Evolutionary conservation across 208 protist genomes (phyloP), one percentile per base, ranked within the genome.

Genomic region (Trypanosoma congolense): DNA sequence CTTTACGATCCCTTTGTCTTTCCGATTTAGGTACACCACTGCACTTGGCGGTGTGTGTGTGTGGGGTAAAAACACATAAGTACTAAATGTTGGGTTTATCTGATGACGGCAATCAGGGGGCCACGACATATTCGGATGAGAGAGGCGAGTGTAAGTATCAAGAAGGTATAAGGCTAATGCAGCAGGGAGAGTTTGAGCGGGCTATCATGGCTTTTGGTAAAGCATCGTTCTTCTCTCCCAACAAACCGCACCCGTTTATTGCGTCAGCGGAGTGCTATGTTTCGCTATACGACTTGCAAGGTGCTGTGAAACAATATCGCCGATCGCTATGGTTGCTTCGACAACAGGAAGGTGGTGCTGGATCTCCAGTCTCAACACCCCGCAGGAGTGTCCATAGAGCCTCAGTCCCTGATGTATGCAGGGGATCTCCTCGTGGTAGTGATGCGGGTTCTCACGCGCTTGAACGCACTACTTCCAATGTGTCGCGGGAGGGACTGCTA

Each of bases 181-280:
- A 70, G 44, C 25, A 31, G 0, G 84, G 84, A 1, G 29, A 69
- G n/a, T 61, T 89, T 4, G 38, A 63, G 18, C 58, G 75, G 26
- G 83, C 83, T 5, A 83, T 90, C 33, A 72, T 89, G 30, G 40
- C 61, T 16, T 84, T 95, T 45, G 65, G 70, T 2, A 78, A 92
- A 53, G 69, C 78, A 8, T 74, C 65, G 31, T 95, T 95, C 54
- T 92, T 92, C 51, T 53, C 80, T 19, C 70, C 71, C 9, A 60
- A 90, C 12, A 78, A 87, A 48, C 73, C 81, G 38, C 75, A 78
- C 25, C 82, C 87, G 2, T 64, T 89, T 41, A 77, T 86, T 24
- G 81, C 87, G 2, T 49, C 79, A 3, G 87, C 83, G 4, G 83
- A 95, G 71, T 90, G 82, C 47, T 90, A 89, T 65, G 56, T 92